Evolutionary conservation across 2,329 filamentous ascomycete species (phyloP).

Genomic region (Sarocladium oryzae): DNA sequence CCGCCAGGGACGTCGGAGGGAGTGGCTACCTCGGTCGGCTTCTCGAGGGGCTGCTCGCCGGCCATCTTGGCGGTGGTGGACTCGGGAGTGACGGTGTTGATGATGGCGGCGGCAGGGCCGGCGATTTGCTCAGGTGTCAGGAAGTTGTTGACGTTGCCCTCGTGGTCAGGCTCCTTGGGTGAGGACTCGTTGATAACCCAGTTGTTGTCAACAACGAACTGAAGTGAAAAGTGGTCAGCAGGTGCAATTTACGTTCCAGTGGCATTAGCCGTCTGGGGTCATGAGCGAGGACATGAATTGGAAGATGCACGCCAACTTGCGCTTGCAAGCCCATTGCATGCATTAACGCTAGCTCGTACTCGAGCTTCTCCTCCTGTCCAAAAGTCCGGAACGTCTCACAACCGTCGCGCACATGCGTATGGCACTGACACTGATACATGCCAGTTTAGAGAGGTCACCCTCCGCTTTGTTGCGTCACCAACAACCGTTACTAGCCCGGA

Average conservation of each 20-base stretch:
- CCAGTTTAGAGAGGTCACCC: background rate
- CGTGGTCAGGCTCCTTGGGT: conserved; percentile 74
- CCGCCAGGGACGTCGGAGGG: conserved; percentile 35
- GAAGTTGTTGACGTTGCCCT: conserved; percentile 90
- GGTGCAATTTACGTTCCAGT: conserved; percentile 4
- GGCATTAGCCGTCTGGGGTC: conserved; percentile 12
- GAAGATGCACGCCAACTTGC: conserved; percentile 17
- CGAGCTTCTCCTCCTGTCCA: no score
- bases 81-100: conserved; percentile 62
- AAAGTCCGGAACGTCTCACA: background rate
- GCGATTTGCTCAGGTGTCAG: conserved; percentile 68
- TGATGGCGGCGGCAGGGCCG: conserved; percentile 41
- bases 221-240: conserved; percentile 15
- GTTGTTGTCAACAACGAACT: conserved; percentile 93
- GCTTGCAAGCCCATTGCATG: background rate
- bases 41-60: conserved; percentile 47
- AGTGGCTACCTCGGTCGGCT: conserved; percentile 21
- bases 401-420: background rate
- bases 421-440: background rate
- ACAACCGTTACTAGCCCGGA: background rate
- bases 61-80: conserved; percentile 68
- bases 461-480: background rate
- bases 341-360: no score
- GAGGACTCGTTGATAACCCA: conserved; percentile 81
- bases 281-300: background rate